Conservation (phyloP, 1,284 basidiomycete species). For the Meira nashicola region DNA sequence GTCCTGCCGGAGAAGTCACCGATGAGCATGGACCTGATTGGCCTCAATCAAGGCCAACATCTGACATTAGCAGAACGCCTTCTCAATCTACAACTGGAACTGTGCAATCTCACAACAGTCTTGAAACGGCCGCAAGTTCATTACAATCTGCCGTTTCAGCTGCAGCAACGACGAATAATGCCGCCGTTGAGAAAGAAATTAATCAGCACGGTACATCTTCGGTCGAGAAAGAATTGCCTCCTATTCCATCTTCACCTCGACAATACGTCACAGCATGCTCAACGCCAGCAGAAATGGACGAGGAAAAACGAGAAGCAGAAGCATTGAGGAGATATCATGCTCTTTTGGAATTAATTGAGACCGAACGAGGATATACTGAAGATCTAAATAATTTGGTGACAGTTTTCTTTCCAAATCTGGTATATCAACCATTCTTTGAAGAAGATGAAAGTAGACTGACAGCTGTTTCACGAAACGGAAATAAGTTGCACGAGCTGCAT, state of each 20-base stretch:
- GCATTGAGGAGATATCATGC: conserved; percentile 32
- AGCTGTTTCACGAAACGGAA: conserved; percentile 43
- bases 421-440: conserved; percentile 43
- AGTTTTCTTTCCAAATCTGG: conserved; percentile 47
- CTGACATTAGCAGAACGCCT: conserved; percentile 45
- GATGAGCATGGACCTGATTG: no score
- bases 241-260: conserved; percentile 14
- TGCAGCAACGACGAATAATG: not conserved
- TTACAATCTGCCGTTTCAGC: conserved; percentile 18
- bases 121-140: conserved; percentile 34
- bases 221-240: not conserved
- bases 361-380: conserved; percentile 47
- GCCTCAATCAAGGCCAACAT: conserved; percentile 1
- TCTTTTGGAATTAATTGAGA: conserved; percentile 48
- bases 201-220: not conserved
- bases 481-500: conserved; percentile 38
- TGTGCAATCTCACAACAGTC: conserved; percentile 20
- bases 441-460: conserved; percentile 33
- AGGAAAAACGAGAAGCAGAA: conserved; percentile 4
- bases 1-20: no score
- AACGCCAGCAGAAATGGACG: not conserved
- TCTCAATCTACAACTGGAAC: conserved; percentile 43
- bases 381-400: conserved; percentile 42
- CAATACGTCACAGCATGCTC: conserved; percentile 13
- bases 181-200: not conserved